Evolutionary conservation across 768 basidiomycete species (phyloP), one percentile per base, ranked within the genome.

Genomic region (Amanita thiersii): DNA sequence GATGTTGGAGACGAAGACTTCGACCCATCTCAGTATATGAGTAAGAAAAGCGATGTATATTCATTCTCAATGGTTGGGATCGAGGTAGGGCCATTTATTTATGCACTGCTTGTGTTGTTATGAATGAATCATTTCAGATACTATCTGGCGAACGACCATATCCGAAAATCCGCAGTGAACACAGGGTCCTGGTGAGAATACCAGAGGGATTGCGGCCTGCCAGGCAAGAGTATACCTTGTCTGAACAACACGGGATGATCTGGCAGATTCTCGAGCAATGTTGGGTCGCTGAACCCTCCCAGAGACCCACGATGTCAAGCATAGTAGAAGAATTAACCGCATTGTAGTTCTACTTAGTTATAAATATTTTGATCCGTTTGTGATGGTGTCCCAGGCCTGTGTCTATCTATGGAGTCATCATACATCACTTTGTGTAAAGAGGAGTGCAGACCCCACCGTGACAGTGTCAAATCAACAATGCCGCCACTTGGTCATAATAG

Each of bases 61-160:
- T 70, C 75, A 1, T 79, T 76, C 52, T 74, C 64, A 0, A 75
- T 70, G 19, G 68, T 79, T 34, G 77, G 76, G 53, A 37, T 21
- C 10, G 33, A 41, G 40, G 40, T 41, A 28, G 3, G 25, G 11
- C 25, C 7, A 15, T 17, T 9, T 14, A 37, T 8, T 3, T 3
- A 14, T 21, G 6, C 6, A 23, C 21, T 21, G 12, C 9, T 23
- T 20, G 10, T 1, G 10, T 20, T 12, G 18, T 10, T n/a, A 3
- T n/a, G 21, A n/a, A n/a, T 28, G 7, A 28, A 28, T 28, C 26
- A 7, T 28, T 28, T 7, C 8, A 36, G 34, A 43, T 43, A 14
- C 25, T 43, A 10, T 36, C 41, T 25, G 34, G 33, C 14, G 33
- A 20, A 18, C 7, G 5, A 12, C 34, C 34, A 5, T 43, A 43